Base-by-base conservation (phyloP, 164 flowering plant genomes). In the Magnolia changhungtana region DNA sequence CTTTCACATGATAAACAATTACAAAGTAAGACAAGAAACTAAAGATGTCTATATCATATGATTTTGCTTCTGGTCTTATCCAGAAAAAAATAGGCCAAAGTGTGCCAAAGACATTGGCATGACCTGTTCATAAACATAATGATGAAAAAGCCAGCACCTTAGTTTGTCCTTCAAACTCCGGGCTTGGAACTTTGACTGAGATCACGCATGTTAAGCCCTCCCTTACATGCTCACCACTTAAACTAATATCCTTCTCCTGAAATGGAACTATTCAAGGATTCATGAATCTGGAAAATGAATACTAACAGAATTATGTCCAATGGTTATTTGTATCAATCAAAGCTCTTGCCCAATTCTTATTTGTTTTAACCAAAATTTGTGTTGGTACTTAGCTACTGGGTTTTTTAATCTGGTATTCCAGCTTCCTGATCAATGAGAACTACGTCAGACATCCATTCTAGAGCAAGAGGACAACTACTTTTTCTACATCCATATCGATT, bases 161-260 rank as follows among this genome's bases (percentile, higher is more conserved):
- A 72, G 98, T 96, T 79, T 96, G 99, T 67, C 99, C 98, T 90
- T 96, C 99, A 85, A 96, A 96, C 81, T 96, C 99, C 10, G 99
- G 99, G 80, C 92, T 93, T 50, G 97, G 90, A 83, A 96, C 97
- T 83, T 92, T 96, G 74, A 96, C 98, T 23, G 99, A 93, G 80
- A 94, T 79, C 23, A 96, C 86, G 77, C 98, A 96, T 58, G 99
- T 93, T 73, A 96, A 78, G 76, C 99, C 99, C 82, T 96, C 99
- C 83, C 98, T 87, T 58, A 93, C 96, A 87, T 94, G 98, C 77
- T 96, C 99, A 66, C 98, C 98, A 82, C 98, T 93, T 72, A 96
- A 89, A 79, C 75, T 94, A 29, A 94, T 86, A 79, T 96, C 98
- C 83, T 94, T 94, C 9, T 92, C 98, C 99, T 94, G 90, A 4